phyloP scores from a whole-genome alignment of 1,284 basidiomycete species.

The Ustilago nuda region DNA sequence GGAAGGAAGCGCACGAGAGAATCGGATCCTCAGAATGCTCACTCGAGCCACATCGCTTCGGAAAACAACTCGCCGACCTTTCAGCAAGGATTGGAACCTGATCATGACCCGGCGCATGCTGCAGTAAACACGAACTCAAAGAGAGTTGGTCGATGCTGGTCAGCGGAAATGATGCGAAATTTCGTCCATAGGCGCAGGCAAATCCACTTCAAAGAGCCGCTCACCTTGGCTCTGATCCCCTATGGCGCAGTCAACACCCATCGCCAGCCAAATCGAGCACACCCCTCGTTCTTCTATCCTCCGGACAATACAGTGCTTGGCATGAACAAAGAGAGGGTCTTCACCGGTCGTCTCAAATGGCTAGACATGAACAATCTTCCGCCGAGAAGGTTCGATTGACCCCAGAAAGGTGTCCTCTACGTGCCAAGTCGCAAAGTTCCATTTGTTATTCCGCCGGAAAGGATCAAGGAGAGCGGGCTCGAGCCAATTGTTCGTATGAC shows the following conservation, averaged over 20 bases:
- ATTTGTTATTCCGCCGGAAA: not conserved
- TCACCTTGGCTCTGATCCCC: not conserved
- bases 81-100: not conserved
- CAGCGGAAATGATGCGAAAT: not conserved
- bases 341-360: slow-evolving; percentile 6
- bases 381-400: too few species aligned
- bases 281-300: not conserved
- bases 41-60: too few species aligned
- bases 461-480: not conserved
- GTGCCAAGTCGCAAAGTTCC: not conserved
- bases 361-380: not conserved
- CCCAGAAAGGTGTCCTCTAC: not conserved
- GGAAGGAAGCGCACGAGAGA: too few species aligned
- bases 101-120: not conserved
- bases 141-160: not conserved
- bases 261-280: not conserved
- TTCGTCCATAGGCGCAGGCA: not conserved
- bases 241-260: not conserved
- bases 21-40: too few species aligned
- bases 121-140: not conserved
- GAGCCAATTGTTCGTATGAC: not conserved
- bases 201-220: not conserved
- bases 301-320: not conserved
- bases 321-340: not conserved
- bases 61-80: not conserved